phyloP scores from a whole-genome alignment of 345 rosid species.

The Streptanthus diversifolius region DNA sequence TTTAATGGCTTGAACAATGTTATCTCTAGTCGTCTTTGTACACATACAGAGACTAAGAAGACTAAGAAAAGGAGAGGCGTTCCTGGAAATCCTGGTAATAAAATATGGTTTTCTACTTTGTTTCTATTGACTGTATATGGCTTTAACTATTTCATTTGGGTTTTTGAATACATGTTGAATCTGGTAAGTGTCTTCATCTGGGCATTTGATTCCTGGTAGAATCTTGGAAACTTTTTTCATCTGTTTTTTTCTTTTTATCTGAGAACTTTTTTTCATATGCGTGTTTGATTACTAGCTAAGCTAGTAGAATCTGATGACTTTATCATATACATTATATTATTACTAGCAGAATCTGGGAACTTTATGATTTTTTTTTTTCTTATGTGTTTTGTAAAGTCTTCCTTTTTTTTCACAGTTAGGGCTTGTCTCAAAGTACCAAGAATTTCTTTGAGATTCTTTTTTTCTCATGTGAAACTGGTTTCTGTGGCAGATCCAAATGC shows the following conservation, averaged over 20 bases:
- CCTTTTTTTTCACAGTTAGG: slow-evolving; percentile 5
- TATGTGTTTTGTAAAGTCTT: neutral
- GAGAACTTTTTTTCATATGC: neutral
- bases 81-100: slow-evolving; percentile 88
- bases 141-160: neutral
- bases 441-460: neutral
- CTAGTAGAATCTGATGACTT: slow-evolving; percentile 4
- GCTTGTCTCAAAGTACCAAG: slow-evolving; percentile 1
- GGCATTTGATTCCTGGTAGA: neutral
- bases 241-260: neutral
- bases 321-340: neutral
- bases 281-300: neutral
- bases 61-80: slow-evolving; percentile 76
- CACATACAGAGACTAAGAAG: slow-evolving; percentile 45
- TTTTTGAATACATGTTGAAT: neutral
- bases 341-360: neutral
- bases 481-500: slow-evolving; percentile 74
- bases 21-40: slow-evolving; percentile 33
- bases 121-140: neutral
- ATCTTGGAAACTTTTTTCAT: neutral
- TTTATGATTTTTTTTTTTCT: neutral
- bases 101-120: neutral
- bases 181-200: neutral
- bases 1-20: slow-evolving; percentile 44
- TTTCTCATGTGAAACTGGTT: slow-evolving; percentile 3